Percentiles rank a stretch among this genome's conserved stretches.
phyloP scores from a whole-genome alignment of 1,284 basidiomycete genomes.

The Leccinum insolens region DNA sequence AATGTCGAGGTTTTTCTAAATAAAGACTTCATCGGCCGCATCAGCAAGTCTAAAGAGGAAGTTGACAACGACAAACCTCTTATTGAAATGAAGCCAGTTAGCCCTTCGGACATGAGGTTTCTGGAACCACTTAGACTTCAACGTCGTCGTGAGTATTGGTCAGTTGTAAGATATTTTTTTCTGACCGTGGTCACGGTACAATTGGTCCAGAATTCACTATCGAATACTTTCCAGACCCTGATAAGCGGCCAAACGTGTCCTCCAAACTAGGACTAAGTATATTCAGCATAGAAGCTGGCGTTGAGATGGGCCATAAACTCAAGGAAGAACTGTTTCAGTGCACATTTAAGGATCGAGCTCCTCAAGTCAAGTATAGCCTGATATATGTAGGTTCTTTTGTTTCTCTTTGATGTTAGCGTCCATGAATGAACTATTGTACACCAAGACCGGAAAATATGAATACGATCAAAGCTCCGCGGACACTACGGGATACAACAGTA shows the following conservation, averaged over 20 bases:
- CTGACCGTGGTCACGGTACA: neutral
- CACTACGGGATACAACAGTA: conserved; percentile 37
- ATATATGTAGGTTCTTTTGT: conserved; percentile 68
- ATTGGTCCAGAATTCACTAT: neutral
- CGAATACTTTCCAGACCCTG: neutral
- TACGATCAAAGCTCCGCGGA: conserved; percentile 74
- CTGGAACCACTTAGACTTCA: too few species aligned
- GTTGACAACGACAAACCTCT: too few species aligned
- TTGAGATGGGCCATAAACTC: conserved; percentile 70
- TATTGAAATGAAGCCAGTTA: too few species aligned
- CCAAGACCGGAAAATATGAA: conserved; percentile 81
- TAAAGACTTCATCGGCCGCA: too few species aligned
- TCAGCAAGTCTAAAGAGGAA: too few species aligned
- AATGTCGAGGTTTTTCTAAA: too few species aligned
- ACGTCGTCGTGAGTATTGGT: too few species aligned
- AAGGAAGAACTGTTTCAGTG: conserved; percentile 79
- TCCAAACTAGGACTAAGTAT: conserved; percentile 72
- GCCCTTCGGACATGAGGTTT: too few species aligned
- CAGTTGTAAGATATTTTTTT: too few species aligned
- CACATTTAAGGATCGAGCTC: conserved; percentile 91
- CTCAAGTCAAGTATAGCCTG: conserved; percentile 74
- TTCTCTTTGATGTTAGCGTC: neutral
- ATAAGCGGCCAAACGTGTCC: conserved; percentile 32
- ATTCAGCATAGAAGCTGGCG: conserved; percentile 78
- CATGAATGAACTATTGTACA: neutral